A percentile compares a stretch with the other conserved stretches of the same genome.
Evolutionary conservation across 1,284 basidiomycete species (phyloP).

Genomic region (Mixia osmundae): DNA sequence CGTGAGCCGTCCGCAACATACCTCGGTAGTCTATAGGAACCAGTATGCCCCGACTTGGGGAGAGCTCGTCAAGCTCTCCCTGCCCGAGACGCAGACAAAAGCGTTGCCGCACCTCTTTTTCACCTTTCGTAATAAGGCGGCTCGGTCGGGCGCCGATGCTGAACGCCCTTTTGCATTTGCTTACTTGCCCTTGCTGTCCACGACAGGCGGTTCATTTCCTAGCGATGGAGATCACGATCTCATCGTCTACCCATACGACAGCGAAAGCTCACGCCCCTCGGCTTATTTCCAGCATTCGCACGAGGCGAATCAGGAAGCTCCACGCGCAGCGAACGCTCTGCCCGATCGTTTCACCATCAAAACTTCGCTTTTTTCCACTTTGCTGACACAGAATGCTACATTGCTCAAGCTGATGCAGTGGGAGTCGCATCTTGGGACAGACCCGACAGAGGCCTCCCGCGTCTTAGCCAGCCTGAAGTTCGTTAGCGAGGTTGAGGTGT

Average conservation of each 20-base stretch:
- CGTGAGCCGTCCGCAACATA: slow-evolving; percentile 55
- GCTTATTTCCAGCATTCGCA: slow-evolving; percentile 32
- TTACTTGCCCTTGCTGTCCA: slow-evolving; percentile 55
- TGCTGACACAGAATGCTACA: slow-evolving; percentile 75
- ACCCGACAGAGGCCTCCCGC: slow-evolving; percentile 42
- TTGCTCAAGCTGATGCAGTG: slow-evolving; percentile 63
- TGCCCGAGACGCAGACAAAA: slow-evolving; percentile 44
- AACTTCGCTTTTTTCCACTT: slow-evolving; percentile 75
- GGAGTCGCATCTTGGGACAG: slow-evolving; percentile 35
- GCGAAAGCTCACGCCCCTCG: slow-evolving; percentile 11
- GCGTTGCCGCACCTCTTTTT: slow-evolving; percentile 81
- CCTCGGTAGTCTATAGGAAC: slow-evolving; percentile 32
- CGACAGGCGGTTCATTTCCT: not conserved
- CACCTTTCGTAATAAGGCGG: slow-evolving; percentile 55
- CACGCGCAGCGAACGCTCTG: slow-evolving; percentile 27
- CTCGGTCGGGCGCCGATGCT: slow-evolving; percentile 21
- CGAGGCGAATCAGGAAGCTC: not conserved
- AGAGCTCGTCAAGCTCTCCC: slow-evolving; percentile 65
- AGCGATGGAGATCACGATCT: slow-evolving; percentile 77
- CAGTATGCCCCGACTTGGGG: slow-evolving; percentile 49
- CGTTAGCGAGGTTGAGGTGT: slow-evolving; percentile 31
- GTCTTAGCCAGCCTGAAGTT: slow-evolving; percentile 47
- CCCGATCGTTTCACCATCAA: slow-evolving; percentile 60
- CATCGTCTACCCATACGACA: slow-evolving; percentile 44
- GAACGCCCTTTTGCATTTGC: slow-evolving; percentile 79